A percentile compares a stretch with the other conserved stretches of the same genome.
These are phyloP conservation scores for Xylaria sp. DNA, from an alignment of 2,329 filamentous ascomycete genomes.

Conservation along the genomic window DNA sequence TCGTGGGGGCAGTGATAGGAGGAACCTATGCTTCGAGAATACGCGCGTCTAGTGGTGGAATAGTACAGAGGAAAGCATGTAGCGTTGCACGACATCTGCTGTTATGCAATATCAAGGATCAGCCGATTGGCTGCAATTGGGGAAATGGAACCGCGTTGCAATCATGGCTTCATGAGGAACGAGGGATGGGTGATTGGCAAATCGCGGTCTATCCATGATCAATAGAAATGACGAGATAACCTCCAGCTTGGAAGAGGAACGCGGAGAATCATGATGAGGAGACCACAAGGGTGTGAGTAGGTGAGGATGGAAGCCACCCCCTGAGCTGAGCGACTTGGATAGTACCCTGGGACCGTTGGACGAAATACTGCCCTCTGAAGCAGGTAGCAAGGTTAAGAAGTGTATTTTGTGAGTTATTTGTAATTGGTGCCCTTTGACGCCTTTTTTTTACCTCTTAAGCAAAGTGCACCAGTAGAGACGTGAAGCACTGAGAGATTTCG, in stretches of 20 bases:
- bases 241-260: constrained; percentile 15
- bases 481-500: neutral
- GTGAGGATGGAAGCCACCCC: constrained; percentile 17
- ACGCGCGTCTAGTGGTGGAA: constrained; percentile 26
- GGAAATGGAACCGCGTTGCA: constrained; percentile 31
- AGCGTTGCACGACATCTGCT: constrained; percentile 37
- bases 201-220: constrained; percentile 31
- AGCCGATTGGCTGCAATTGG: constrained; percentile 35
- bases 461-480: neutral
- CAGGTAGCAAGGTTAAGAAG: constrained; percentile 4
- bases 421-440: neutral
- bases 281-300: constrained; percentile 9
- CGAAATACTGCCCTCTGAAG: constrained; percentile 13
- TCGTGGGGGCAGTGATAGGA: constrained; percentile 44
- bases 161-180: constrained; percentile 37
- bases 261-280: constrained; percentile 3
- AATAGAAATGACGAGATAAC: constrained; percentile 31
- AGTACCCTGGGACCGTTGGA: constrained; percentile 17
- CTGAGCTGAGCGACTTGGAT: constrained; percentile 15
- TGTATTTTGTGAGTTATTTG: constrained; percentile 10
- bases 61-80: constrained; percentile 23
- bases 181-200: constrained; percentile 20
- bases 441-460: neutral
- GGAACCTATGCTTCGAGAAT: constrained; percentile 28
- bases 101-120: constrained; percentile 30